Evolutionary conservation across 169 alveolate genomes (phyloP).

Genomic region (Plasmodium vivax): DNA sequence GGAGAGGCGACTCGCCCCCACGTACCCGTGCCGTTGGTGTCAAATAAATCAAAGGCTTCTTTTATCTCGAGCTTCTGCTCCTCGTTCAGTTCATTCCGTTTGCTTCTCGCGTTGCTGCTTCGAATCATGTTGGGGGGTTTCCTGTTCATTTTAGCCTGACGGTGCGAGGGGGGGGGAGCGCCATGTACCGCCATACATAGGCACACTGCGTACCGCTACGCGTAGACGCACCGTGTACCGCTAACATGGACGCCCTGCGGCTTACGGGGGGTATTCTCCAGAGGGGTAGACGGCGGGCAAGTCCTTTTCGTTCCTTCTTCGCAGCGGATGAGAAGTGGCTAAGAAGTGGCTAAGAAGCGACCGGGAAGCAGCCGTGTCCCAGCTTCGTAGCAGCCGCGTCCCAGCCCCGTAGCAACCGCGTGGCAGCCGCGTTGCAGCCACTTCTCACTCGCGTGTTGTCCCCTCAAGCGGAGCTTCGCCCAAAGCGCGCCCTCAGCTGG

Average conservation of each 20-base stretch:
- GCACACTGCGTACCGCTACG: not conserved
- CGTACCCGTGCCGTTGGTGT: constrained; percentile 95
- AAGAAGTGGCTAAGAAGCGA: not conserved
- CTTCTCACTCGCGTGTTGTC: not conserved
- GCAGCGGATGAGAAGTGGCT: not conserved
- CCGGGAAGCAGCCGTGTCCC: not conserved
- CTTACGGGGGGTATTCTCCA: not conserved
- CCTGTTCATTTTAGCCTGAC: constrained; percentile 38
- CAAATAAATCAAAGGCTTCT: constrained; percentile 98
- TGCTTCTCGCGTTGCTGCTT: constrained; percentile 64
- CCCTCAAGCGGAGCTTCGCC: not conserved
- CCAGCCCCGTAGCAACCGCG: not conserved
- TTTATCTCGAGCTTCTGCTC: constrained; percentile 96
- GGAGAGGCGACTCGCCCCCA: too few species aligned
- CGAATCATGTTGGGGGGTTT: constrained; percentile 62
- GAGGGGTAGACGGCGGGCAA: not conserved
- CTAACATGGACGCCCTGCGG: not conserved
- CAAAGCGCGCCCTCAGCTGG: not conserved
- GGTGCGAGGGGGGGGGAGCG: not conserved
- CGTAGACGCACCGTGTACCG: too few species aligned
- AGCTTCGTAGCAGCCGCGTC: too few species aligned
- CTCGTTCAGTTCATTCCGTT: constrained; percentile 90
- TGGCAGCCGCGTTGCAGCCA: too few species aligned
- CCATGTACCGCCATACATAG: not conserved
- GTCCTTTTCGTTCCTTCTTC: not conserved